Conservation (phyloP, 371 early-diverging fungal species). For the Mortierella sp. region DNA sequence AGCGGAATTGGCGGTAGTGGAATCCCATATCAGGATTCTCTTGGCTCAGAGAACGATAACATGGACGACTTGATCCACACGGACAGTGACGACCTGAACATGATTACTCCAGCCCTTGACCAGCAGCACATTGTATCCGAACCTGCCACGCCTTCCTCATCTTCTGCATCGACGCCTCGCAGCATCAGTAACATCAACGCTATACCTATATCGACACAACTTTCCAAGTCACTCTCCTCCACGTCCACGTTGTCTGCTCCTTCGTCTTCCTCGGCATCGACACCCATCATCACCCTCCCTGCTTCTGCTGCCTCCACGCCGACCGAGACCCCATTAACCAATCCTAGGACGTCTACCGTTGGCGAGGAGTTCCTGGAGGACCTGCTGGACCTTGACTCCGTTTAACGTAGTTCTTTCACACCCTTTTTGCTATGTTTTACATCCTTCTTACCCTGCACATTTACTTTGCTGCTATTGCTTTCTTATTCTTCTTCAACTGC, state of each 20-base stretch:
- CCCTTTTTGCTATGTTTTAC: neutral
- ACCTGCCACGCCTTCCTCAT: conserved; percentile 13
- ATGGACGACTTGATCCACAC: conserved; percentile 20
- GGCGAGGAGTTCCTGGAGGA: conserved; percentile 19
- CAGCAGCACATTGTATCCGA: conserved; percentile 27
- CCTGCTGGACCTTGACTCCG: conserved; percentile 1
- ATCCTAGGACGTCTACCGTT: conserved; percentile 18
- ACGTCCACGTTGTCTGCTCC: neutral
- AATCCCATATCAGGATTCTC: conserved; percentile 9
- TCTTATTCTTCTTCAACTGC: neutral
- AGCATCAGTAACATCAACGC: neutral
- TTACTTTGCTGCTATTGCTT: neutral
- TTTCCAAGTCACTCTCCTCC: neutral
- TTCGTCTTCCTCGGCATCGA: neutral
- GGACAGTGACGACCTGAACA: conserved; percentile 21
- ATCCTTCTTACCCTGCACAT: neutral
- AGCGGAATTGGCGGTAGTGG: conserved; percentile 18
- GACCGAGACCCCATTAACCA: neutral
- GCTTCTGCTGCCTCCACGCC: conserved; percentile 1
- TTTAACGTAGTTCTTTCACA: neutral
- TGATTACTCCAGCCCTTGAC: conserved; percentile 23
- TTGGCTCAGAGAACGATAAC: conserved; percentile 9
- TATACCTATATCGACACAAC: conserved; percentile 5
- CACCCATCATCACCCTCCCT: neutral
- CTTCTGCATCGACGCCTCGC: neutral